Base-by-base conservation (phyloP, 768 basidiomycete genomes). In the Agaricus subrufescens region DNA sequence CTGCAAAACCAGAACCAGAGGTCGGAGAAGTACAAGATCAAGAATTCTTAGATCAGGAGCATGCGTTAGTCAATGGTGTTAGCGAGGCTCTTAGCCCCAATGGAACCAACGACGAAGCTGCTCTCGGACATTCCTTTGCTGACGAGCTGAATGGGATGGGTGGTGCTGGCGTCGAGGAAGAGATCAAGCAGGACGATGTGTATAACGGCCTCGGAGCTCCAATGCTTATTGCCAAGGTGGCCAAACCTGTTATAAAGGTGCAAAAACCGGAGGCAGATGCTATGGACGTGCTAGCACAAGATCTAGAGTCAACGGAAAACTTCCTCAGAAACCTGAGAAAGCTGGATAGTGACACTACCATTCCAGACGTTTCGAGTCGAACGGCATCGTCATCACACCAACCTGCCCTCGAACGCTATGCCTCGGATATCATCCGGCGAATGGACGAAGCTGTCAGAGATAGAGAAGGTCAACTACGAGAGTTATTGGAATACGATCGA, bases 391-490 rank as follows among this genome's bases (percentile, higher is more conserved):
- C 46, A 40, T 62, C 71, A 4, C 68, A 74, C 51, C 74, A 75
- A 52, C 74, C 75, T 40, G 66, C 72, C 45, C 71, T 94, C 58
- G 92, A 95, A 70, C 75, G 69, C 42, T 74, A 90, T 43, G 87
- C 92, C 5, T 83, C 86, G 15, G 83, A 88, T 60, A 77, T 91
- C 58, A 89, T 95, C 62, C 80, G 90, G 38, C 78, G 81, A 37
- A 78, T 94, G 58, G 87, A 92, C 68, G 86, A 88, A 54, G 80
- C 84, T 11, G 81, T 83, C 37, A 82, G 85, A 46, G 86, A 91
- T 62, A 81, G 92, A 55, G 92, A 94, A 67, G 79, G 77, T 2
- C 92, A 94, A 70, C 82, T 91, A 3, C 85, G 92, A 50, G 89
- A 85, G 64, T 70, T 94, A 52, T 72, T 86, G 37, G 88, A 85